These are phyloP conservation scores for Hibiscus syriacus DNA, from an alignment of 345 rosid species.

Conservation along the genomic window DNA sequence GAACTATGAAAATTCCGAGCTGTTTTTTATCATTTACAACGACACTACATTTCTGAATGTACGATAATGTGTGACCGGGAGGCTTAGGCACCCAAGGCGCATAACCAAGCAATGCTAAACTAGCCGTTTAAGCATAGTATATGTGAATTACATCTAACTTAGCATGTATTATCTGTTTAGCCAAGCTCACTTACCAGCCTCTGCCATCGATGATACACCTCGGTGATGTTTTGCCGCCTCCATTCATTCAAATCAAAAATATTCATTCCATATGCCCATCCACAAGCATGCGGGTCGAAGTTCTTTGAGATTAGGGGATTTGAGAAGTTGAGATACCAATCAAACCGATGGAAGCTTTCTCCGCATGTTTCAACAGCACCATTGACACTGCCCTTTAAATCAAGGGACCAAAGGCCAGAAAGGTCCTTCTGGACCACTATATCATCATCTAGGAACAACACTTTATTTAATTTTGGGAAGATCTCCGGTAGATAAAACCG, in stretches of 20 bases:
- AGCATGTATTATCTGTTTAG: not conserved
- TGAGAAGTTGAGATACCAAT: slow-evolving; percentile 97
- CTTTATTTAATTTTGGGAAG: slow-evolving; percentile 84
- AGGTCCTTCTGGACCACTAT: slow-evolving; percentile 93
- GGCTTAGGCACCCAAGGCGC: no score
- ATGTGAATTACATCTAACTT: not conserved
- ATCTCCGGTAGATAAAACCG: slow-evolving; percentile 95
- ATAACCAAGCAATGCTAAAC: no score
- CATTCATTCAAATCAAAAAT: slow-evolving; percentile 83
- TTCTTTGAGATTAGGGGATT: slow-evolving; percentile 83
- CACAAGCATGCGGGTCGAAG: slow-evolving; percentile 91
- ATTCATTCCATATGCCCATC: slow-evolving; percentile 99
- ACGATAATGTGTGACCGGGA: no score
- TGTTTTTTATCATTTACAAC: no score
- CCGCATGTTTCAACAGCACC: slow-evolving; percentile 99
- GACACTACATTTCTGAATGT: no score
- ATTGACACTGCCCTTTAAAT: slow-evolving; percentile 89
- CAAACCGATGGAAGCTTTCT: slow-evolving; percentile 92
- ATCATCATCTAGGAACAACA: slow-evolving; percentile 92
- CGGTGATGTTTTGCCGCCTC: slow-evolving; percentile 84
- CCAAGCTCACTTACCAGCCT: slow-evolving; percentile 51
- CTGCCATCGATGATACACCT: slow-evolving; percentile 91
- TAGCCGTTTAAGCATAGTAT: not conserved
- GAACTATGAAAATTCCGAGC: no score
- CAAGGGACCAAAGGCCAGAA: slow-evolving; percentile 67